Conservation (phyloP, 495 filamentous ascomycete genomes). For the Penicillium steckii region DNA sequence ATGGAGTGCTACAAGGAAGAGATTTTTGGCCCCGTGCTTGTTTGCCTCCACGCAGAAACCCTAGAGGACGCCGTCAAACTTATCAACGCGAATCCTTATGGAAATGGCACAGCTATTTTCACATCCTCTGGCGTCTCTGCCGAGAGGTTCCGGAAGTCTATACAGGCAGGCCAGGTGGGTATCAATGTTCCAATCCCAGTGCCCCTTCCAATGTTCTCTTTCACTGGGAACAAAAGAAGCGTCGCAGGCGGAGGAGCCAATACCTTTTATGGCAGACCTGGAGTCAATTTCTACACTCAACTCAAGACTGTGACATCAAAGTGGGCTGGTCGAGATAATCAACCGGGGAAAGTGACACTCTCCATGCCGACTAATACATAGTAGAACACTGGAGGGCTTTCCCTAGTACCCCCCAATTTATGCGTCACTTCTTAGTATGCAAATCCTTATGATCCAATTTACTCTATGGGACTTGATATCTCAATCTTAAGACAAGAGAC, state of each 20-base stretch:
- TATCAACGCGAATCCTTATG: slow-evolving; percentile 65
- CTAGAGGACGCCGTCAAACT: slow-evolving; percentile 68
- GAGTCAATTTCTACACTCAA: slow-evolving; percentile 90
- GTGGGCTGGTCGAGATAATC: slow-evolving; percentile 7
- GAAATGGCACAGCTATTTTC: slow-evolving; percentile 66
- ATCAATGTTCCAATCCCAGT: slow-evolving; percentile 72
- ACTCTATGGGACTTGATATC: no score
- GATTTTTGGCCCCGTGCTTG: slow-evolving; percentile 25
- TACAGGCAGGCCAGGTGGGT: slow-evolving; percentile 53
- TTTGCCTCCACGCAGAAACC: slow-evolving; percentile 61
- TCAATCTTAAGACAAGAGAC: no score
- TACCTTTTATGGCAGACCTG: slow-evolving; percentile 88
- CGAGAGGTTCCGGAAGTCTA: slow-evolving; percentile 57
- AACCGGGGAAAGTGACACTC: slow-evolving; percentile 1
- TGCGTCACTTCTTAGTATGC: no score
- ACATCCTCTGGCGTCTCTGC: slow-evolving; percentile 58
- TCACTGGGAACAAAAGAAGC: slow-evolving; percentile 94
- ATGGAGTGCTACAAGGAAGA: slow-evolving; percentile 24
- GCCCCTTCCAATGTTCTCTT: slow-evolving; percentile 88
- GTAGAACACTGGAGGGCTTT: no score
- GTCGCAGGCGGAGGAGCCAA: slow-evolving; percentile 86
- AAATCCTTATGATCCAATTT: no score
- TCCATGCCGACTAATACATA: slow-evolving; percentile 8
- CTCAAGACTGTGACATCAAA: slow-evolving; percentile 79
- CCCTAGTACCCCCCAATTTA: no score